Evolutionary conservation across 2,329 filamentous ascomycete species (phyloP), one percentile per base, ranked within the genome.

Genomic region (Ambrosiella xylebori): DNA sequence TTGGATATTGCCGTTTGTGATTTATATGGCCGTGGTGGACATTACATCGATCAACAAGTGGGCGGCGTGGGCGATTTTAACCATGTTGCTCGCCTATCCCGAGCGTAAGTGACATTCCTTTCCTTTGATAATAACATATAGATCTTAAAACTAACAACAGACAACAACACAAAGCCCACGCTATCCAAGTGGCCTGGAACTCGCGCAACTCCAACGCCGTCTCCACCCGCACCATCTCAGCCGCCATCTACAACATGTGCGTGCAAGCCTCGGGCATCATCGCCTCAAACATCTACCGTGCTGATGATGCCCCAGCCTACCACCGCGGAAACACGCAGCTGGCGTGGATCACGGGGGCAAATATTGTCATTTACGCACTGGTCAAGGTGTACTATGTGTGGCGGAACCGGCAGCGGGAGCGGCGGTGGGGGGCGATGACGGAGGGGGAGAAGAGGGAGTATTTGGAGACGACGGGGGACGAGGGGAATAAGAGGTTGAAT

Each of bases 191-290:
- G 0, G 78, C 76, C 0, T 76, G 78, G 67, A 77, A 74, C 0
- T 78, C 75, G 1, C 72, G 77, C 51, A 83, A 82, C 62, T 73
- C 78, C 0, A 78, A 79, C 50, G 74, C 74, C 1, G 80, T 82
- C 1, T 71, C 78, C 7, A 80, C 77, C 9, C 68, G 80, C 11
- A 78, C 79, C 0, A 76, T 83, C 1, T 76, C 76, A 0, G 74
- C 75, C 1, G 78, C 77, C 0, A 66, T 80, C 13, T 82, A 81
- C 65, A 82, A 81, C 62, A 71, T 71, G 66, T 67, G 63, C 40
- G 65, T 68, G 4, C 66, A 70, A 69, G 65, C 64, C 1, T 64
- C 65, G 13, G 58, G 41, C 15, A 69, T 72, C 12, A 68, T 68
- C 19, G 61, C 63, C 1, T 63, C 65, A 2, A 65, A 71, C 58